Percentiles rank a stretch among this genome's conserved stretches.
These are phyloP conservation scores for Epichloe gansuensis DNA, from an alignment of 2,329 filamentous ascomycete species.

Conservation along the genomic window DNA sequence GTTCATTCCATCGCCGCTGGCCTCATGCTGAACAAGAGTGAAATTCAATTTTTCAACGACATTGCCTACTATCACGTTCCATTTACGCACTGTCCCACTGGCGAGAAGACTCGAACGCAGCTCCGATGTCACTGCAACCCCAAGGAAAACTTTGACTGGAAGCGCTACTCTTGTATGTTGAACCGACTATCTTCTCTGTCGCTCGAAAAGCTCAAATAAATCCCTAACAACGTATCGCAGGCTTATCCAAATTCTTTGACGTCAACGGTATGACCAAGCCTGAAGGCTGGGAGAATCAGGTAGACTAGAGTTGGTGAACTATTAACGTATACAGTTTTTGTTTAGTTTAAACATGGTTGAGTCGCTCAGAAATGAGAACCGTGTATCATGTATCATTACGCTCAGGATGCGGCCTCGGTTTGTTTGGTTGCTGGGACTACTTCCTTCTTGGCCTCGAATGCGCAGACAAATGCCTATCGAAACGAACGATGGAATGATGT, in stretches of 20 bases:
- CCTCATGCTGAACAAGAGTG: conserved; percentile 78
- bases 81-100: conserved; percentile 94
- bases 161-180: conserved; percentile 82
- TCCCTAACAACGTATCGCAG: conserved; percentile 11
- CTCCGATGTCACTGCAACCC: conserved; percentile 93
- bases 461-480: background rate
- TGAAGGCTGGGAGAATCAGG: conserved; percentile 55
- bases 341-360: background rate
- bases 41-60: conserved; percentile 98
- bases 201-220: background rate
- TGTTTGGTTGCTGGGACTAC: background rate
- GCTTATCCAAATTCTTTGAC: conserved; percentile 74
- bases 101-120: conserved; percentile 70
- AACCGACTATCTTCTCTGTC: too few species aligned
- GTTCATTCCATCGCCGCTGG: conserved; percentile 94
- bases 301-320: background rate
- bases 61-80: conserved; percentile 97
- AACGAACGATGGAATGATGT: background rate
- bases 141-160: conserved; percentile 98
- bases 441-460: background rate
- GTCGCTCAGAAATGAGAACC: background rate
- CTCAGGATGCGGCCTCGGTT: background rate
- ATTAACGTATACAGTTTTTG: background rate
- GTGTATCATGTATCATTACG: background rate
- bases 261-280: conserved; percentile 73